phyloP scores from a whole-genome alignment of 2,329 filamentous ascomycete species.

The Lachnellula willkommii region DNA sequence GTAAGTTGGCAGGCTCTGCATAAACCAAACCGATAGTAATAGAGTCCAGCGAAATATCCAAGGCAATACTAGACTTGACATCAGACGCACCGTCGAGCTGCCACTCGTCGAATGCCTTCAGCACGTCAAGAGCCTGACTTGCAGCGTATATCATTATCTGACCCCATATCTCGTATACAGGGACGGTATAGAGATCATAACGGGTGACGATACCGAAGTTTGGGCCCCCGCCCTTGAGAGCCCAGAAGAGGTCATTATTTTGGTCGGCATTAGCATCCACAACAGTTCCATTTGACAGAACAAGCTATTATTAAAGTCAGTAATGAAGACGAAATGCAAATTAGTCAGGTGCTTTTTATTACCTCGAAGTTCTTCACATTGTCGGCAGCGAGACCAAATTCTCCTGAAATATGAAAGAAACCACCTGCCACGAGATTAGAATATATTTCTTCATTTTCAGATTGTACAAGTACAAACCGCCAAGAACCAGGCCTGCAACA shows the following conservation, averaged over 20 bases:
- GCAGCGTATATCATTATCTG: not conserved
- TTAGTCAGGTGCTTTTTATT: not conserved
- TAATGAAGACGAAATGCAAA: not conserved
- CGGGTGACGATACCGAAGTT: conserved; percentile 35
- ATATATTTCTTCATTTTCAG: too few species aligned
- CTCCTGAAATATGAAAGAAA: conserved; percentile 10
- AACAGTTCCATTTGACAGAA: conserved; percentile 45
- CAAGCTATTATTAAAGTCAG: conserved; percentile 24
- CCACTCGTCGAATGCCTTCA: not conserved
- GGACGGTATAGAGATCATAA: not conserved
- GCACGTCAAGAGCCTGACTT: not conserved
- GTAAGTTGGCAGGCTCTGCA: not conserved
- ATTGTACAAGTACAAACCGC: not conserved
- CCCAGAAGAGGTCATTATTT: conserved; percentile 45
- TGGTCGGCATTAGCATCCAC: conserved; percentile 36
- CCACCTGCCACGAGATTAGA: not conserved
- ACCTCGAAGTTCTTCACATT: conserved; percentile 42
- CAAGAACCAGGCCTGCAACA: conserved; percentile 9
- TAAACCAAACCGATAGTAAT: not conserved
- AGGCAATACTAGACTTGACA: not conserved
- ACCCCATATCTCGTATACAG: not conserved
- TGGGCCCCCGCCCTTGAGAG: conserved; percentile 24
- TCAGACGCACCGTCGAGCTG: not conserved
- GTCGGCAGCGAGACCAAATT: conserved; percentile 43
- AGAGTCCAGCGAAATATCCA: not conserved